phyloP scores from a whole-genome alignment of 2,329 filamentous ascomycete genomes.

The Phaeoacremonium minimum region DNA sequence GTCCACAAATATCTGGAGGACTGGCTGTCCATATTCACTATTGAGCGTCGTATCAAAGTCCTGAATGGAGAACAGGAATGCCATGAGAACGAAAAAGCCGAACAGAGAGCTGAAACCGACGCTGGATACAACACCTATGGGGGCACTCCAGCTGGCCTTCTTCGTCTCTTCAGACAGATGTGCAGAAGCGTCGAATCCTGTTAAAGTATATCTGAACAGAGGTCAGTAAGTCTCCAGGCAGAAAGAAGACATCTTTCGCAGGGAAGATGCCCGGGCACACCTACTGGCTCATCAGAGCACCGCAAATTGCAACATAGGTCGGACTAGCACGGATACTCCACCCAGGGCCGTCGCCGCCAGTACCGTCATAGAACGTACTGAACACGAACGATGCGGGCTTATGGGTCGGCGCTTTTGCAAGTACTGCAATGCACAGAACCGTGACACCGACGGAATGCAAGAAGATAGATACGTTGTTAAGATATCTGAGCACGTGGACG shows the following conservation, averaged over 20 bases:
- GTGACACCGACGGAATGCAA: slow-evolving; percentile 50
- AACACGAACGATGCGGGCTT: slow-evolving; percentile 51
- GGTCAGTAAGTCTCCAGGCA: no score
- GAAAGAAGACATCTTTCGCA: no score
- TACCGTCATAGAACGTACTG: slow-evolving; percentile 48
- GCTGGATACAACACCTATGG: slow-evolving; percentile 52
- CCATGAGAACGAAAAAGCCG: slow-evolving; percentile 55
- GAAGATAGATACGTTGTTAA: slow-evolving; percentile 53
- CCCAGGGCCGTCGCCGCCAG: slow-evolving; percentile 38
- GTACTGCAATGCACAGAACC: slow-evolving; percentile 47
- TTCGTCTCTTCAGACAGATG: slow-evolving; percentile 55
- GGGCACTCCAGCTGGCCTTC: slow-evolving; percentile 52
- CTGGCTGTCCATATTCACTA: slow-evolving; percentile 43
- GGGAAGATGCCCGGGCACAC: no score
- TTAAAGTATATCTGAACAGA: no score
- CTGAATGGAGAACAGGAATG: slow-evolving; percentile 55
- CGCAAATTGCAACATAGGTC: slow-evolving; percentile 50
- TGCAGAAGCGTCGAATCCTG: slow-evolving; percentile 50
- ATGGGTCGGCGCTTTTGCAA: slow-evolving; percentile 53
- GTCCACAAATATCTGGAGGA: slow-evolving; percentile 55
- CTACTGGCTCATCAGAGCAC: slow-evolving; percentile 50
- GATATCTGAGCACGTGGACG: slow-evolving; percentile 47
- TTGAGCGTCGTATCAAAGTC: slow-evolving; percentile 45
- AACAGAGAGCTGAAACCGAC: slow-evolving; percentile 52
- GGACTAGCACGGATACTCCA: slow-evolving; percentile 49